Evolutionary conservation across 2,329 filamentous ascomycete species (phyloP).

Genomic region (Dothideomycetes sp.): DNA sequence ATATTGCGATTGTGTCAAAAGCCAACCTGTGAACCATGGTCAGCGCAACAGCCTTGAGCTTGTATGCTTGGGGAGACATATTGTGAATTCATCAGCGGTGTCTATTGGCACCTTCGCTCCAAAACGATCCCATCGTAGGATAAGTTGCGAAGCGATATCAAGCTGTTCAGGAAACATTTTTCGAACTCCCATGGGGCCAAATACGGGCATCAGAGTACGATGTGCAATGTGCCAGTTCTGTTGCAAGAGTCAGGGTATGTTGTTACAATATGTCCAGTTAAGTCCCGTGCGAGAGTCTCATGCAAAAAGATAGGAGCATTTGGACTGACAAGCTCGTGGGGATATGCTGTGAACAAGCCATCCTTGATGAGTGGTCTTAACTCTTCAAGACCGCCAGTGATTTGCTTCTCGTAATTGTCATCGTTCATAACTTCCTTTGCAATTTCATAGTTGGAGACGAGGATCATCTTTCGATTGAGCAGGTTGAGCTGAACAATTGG

Average conservation of each 20-base stretch:
- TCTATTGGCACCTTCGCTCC: background rate
- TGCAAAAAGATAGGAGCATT: too few relatives aligned
- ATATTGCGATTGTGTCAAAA: slow-evolving; percentile 1
- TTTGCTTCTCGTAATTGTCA: too few relatives aligned
- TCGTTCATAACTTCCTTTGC: too few relatives aligned
- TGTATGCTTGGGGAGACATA: too few relatives aligned
- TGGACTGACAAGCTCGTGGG: too few relatives aligned
- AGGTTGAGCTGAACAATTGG: slow-evolving; percentile 4
- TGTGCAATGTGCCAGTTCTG: slow-evolving; percentile 27
- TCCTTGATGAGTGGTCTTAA: background rate
- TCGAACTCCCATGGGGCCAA: slow-evolving; percentile 34
- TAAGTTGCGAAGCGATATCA: slow-evolving; percentile 22
- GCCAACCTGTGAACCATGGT: too few relatives aligned
- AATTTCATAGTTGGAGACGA: too few relatives aligned
- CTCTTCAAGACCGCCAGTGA: background rate
- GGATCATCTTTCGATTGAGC: background rate
- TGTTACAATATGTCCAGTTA: too few relatives aligned
- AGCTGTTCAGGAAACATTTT: slow-evolving; percentile 30
- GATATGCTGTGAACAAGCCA: slow-evolving; percentile 1
- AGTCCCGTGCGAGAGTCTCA: too few relatives aligned
- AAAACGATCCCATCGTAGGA: slow-evolving; percentile 13
- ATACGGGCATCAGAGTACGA: slow-evolving; percentile 33
- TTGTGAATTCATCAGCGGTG: background rate
- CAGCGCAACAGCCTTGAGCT: too few relatives aligned
- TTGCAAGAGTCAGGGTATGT: too few relatives aligned